These are phyloP conservation scores for Fremontodendron californicum DNA, from an alignment of 345 rosid genomes.

Conservation along the genomic window DNA sequence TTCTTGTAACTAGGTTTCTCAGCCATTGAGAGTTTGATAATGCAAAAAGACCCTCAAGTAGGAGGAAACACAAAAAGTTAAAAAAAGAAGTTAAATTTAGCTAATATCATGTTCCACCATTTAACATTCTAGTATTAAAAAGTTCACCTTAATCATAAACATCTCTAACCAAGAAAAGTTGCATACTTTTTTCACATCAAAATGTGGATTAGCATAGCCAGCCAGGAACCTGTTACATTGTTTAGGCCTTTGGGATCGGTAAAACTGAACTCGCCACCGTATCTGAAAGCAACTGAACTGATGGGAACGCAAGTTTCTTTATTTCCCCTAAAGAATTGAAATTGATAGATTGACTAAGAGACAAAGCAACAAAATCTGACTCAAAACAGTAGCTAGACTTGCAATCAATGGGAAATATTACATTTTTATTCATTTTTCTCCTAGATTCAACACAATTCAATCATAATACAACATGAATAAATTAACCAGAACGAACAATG, in stretches of 20 bases:
- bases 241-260: not conserved
- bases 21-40: too few species aligned
- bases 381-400: not conserved
- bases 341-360: not conserved
- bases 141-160: not conserved
- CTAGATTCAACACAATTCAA: not conserved
- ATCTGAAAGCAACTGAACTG: not conserved
- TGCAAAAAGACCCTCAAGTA: too few species aligned
- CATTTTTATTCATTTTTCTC: not conserved
- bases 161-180: not conserved
- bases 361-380: not conserved
- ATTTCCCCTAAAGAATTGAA: not conserved
- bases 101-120: not conserved
- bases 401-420: not conserved
- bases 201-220: not conserved
- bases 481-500: not conserved
- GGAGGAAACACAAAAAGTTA: too few species aligned
- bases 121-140: not conserved
- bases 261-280: too few species aligned
- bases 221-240: too few species aligned
- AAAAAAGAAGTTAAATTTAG: too few species aligned
- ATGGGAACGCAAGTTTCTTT: not conserved
- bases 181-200: not conserved
- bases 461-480: too few species aligned
- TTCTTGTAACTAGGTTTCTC: too few species aligned